These are phyloP conservation scores for Mycena kentingensis DNA, from an alignment of 768 basidiomycete species.

Conservation along the genomic window DNA sequence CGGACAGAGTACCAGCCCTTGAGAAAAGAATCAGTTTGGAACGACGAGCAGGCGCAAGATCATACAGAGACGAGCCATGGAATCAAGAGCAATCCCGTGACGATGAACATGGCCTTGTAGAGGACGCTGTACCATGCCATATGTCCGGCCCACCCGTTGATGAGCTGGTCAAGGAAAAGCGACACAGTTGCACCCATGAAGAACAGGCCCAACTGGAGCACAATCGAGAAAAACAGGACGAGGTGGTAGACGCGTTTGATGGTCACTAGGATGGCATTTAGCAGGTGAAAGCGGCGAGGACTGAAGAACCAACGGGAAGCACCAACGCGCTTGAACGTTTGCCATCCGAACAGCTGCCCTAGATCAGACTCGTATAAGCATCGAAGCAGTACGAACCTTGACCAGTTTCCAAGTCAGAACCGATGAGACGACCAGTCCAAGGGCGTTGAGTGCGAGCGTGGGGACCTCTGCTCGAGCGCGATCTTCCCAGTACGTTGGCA, in stretches of 20 bases:
- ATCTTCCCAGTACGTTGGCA: conserved; percentile 65
- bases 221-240: conserved; percentile 68
- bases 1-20: conserved; percentile 81
- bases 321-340: conserved; percentile 85
- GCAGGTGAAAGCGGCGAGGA: not conserved
- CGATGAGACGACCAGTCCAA: conserved; percentile 59
- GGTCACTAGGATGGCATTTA: conserved; percentile 30
- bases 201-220: conserved; percentile 76
- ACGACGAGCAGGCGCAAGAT: conserved; percentile 4
- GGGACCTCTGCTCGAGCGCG: conserved; percentile 64
- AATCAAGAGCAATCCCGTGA: conserved; percentile 61
- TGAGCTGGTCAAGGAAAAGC: conserved; percentile 78
- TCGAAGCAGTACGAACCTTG: conserved; percentile 48
- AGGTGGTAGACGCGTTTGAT: conserved; percentile 78
- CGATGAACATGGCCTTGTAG: conserved; percentile 58
- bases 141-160: conserved; percentile 63
- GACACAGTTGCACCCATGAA: conserved; percentile 71
- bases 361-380: not conserved
- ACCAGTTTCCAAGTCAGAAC: conserved; percentile 74
- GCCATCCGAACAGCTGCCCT: conserved; percentile 73
- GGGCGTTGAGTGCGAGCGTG: conserved; percentile 61
- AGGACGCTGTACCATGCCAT: conserved; percentile 44
- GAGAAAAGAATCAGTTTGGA: conserved; percentile 1
- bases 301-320: conserved; percentile 46
- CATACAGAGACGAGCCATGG: conserved; percentile 69